phyloP scores from a whole-genome alignment of 2,329 filamentous ascomycete species.

The Stenocarpella maydis region DNA sequence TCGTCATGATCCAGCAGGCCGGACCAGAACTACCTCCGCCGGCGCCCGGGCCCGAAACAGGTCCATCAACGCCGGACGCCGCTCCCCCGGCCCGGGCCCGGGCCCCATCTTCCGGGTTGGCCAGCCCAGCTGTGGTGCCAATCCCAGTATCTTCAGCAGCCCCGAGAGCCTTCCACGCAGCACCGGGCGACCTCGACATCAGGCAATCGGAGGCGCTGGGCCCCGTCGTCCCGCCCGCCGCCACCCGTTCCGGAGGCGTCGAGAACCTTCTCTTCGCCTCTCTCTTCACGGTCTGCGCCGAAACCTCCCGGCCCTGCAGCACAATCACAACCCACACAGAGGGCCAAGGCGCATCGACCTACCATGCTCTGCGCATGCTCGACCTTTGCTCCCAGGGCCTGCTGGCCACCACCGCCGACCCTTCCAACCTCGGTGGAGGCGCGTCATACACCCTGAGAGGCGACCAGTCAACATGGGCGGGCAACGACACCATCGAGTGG shows the following conservation, averaged over 20 bases:
- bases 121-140: not conserved
- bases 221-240: not conserved
- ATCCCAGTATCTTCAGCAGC: not conserved
- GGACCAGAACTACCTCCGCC: not conserved
- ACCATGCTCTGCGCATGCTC: not conserved
- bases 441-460: constrained; percentile 5
- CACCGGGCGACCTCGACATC: not conserved
- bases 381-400: not conserved
- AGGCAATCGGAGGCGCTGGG: not conserved
- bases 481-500: constrained; percentile 11
- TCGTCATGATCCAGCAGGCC: constrained; percentile 13
- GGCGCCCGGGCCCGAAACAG: not conserved
- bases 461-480: constrained; percentile 10
- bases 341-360: not conserved
- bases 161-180: not conserved
- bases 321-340: not conserved
- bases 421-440: not conserved
- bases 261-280: constrained; percentile 20
- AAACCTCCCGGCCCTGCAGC: constrained; percentile 15
- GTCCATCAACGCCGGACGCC: not conserved
- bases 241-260: not conserved
- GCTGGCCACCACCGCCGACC: not conserved
- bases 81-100: not conserved
- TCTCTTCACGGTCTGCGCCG: not conserved
- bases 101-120: not conserved